Percentiles rank a stretch among this genome's conserved stretches.
Evolutionary conservation across 2,329 filamentous ascomycete genomes (phyloP).

Genomic region (Phaeoacremonium minimum): DNA sequence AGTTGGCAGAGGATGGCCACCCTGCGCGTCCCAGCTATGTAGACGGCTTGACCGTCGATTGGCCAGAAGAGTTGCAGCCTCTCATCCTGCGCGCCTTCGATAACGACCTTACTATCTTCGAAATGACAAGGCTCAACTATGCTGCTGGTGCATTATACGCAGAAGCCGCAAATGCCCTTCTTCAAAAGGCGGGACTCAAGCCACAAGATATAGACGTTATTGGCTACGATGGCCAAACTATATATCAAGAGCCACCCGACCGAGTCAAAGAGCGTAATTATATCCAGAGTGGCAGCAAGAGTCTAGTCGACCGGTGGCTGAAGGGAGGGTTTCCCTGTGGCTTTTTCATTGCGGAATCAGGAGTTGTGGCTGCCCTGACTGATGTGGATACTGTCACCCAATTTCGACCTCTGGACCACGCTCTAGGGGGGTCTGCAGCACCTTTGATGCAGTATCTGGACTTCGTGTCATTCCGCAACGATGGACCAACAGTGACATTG

Average conservation of each 20-base stretch:
- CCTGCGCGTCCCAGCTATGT: conserved; percentile 18
- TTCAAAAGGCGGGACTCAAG: conserved; percentile 12
- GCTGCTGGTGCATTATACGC: conserved; percentile 20
- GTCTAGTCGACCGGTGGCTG: conserved; percentile 18
- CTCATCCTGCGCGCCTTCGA: conserved; percentile 18
- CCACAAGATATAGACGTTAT: conserved; percentile 20
- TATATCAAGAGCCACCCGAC: conserved; percentile 23
- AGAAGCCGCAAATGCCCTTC: conserved; percentile 18
- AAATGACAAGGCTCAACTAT: conserved; percentile 22
- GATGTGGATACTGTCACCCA: conserved; percentile 22
- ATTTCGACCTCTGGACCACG: conserved; percentile 22
- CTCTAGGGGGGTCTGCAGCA: conserved; percentile 19
- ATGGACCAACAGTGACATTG: conserved; percentile 16
- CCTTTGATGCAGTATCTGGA: conserved; percentile 25
- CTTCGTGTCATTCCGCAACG: conserved; percentile 20
- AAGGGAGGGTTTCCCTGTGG: conserved; percentile 21
- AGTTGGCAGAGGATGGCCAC: conserved; percentile 19
- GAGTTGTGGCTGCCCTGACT: conserved; percentile 21
- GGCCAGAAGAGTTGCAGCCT: conserved; percentile 19
- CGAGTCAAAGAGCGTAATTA: conserved; percentile 13
- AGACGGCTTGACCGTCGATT: conserved; percentile 21
- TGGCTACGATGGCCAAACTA: conserved; percentile 23
- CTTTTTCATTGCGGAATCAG: conserved; percentile 23
- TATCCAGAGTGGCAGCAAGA: conserved; percentile 13
- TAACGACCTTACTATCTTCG: conserved; percentile 21